Evolutionary conservation across 345 rosid genomes (phyloP).

Genomic region (Brassica nigra): DNA sequence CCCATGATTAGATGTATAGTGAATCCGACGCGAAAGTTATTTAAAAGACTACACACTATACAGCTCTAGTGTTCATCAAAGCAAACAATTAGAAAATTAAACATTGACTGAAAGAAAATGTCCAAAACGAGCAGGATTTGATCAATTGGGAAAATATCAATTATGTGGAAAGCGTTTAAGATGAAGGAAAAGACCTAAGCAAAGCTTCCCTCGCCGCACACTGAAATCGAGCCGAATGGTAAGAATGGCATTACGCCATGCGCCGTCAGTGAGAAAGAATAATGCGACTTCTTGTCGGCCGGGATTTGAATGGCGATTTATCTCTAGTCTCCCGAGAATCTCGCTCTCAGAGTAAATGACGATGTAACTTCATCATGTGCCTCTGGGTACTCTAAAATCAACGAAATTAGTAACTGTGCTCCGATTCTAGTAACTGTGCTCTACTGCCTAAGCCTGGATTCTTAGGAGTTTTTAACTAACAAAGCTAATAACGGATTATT

Average conservation of each 20-base stretch:
- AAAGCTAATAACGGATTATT: too few species aligned
- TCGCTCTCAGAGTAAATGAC: background rate
- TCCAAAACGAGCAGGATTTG: background rate
- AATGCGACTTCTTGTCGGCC: too few species aligned
- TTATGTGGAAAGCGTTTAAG: background rate
- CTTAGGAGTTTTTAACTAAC: too few species aligned
- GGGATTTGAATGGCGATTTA: too few species aligned
- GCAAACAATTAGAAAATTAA: background rate
- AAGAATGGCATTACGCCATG: background rate
- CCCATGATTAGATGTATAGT: background rate
- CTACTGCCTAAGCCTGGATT: too few species aligned
- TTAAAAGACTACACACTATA: background rate
- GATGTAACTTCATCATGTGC: background rate
- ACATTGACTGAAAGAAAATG: background rate
- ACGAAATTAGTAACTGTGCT: too few species aligned
- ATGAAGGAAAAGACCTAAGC: background rate
- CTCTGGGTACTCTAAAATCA: too few species aligned
- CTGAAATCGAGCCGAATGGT: background rate
- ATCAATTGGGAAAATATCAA: background rate
- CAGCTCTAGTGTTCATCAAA: background rate
- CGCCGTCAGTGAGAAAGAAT: too few species aligned
- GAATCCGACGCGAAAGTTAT: background rate
- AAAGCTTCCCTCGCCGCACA: background rate
- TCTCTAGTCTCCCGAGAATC: background rate
- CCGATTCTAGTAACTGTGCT: too few species aligned